A percentile compares a stretch with the other conserved stretches of the same genome.
phyloP scores from a whole-genome alignment of 495 filamentous ascomycete species.

The Lophiostoma macrostomum region DNA sequence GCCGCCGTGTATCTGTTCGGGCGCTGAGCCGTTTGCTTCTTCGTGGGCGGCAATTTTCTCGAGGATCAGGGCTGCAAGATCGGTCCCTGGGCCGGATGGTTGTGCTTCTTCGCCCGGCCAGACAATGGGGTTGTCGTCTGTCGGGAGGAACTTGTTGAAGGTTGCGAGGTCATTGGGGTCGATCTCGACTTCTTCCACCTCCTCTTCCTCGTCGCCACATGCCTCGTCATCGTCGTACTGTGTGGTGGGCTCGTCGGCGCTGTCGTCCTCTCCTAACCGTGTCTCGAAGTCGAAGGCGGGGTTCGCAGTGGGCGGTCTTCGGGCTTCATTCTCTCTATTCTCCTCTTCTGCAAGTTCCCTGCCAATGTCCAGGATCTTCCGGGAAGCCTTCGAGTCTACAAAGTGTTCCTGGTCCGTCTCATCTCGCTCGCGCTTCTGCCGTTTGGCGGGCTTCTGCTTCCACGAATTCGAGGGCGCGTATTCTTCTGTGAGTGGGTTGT shows the following conservation, averaged over 20 bases:
- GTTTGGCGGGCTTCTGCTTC: constrained; percentile 42
- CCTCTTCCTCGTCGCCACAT: constrained; percentile 63
- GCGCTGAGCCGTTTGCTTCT: constrained; percentile 46
- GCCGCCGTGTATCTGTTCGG: constrained; percentile 13
- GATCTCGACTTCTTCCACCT: constrained; percentile 76
- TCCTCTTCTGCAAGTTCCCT: constrained; percentile 79
- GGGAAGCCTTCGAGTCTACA: constrained; percentile 80
- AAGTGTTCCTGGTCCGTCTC: constrained; percentile 65
- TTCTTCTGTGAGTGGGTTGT: constrained; percentile 45
- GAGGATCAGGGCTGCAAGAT: constrained; percentile 87
- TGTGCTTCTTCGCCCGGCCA: constrained; percentile 40
- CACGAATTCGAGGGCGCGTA: constrained; percentile 39
- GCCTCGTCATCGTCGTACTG: constrained; percentile 56
- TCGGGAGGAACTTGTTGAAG: constrained; percentile 85
- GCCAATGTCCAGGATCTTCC: constrained; percentile 83
- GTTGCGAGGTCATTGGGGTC: constrained; percentile 85
- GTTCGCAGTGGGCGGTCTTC: constrained; percentile 43
- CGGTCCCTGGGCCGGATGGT: constrained; percentile 51
- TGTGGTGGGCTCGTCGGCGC: constrained; percentile 32
- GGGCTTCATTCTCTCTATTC: constrained; percentile 48
- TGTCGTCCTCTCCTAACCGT: constrained; percentile 50
- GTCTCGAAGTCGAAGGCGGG: constrained; percentile 65
- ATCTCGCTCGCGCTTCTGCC: constrained; percentile 41
- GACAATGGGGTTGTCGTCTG: constrained; percentile 44
- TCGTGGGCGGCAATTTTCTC: constrained; percentile 93